Evolutionary conservation across 2,329 filamentous ascomycete genomes (phyloP).

Genomic region (Laburnicola sp.): DNA sequence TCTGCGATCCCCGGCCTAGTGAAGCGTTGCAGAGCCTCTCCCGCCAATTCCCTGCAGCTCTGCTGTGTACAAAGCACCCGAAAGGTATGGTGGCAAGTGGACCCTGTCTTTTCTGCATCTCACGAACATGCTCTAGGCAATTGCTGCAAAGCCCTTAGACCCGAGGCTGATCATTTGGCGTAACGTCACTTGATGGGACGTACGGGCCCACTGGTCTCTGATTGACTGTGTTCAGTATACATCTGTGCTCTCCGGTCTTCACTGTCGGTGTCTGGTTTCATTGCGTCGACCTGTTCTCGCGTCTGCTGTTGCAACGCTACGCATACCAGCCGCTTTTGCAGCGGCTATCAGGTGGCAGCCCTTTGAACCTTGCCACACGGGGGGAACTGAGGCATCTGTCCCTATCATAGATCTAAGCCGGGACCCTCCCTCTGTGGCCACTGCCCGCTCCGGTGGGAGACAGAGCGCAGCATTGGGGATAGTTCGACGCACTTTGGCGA

Average conservation of each 20-base stretch:
- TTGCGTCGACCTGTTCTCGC: slow-evolving; percentile 24
- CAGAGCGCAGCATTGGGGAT: slow-evolving; percentile 25
- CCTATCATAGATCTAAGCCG: slow-evolving; percentile 6
- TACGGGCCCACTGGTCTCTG: slow-evolving; percentile 17
- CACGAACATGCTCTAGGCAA: slow-evolving; percentile 25
- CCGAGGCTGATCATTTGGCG: slow-evolving; percentile 32
- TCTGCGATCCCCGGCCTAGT: slow-evolving; percentile 7
- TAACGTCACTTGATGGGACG: slow-evolving; percentile 31
- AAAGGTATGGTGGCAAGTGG: slow-evolving; percentile 33
- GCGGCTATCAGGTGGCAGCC: slow-evolving; percentile 22
- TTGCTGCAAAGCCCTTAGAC: slow-evolving; percentile 23
- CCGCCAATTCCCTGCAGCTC: slow-evolving; percentile 23
- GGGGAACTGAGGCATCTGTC: slow-evolving; percentile 16
- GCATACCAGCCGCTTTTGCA: slow-evolving; percentile 22
- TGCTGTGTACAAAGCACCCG: slow-evolving; percentile 18
- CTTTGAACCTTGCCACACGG: slow-evolving; percentile 10
- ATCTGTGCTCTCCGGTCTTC: slow-evolving; percentile 17
- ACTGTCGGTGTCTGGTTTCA: slow-evolving; percentile 6
- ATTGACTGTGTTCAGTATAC: slow-evolving; percentile 15
- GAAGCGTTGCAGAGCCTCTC: slow-evolving; percentile 17
- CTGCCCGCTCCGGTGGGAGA: slow-evolving; percentile 24
- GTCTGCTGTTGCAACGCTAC: slow-evolving; percentile 21
- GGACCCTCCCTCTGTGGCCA: slow-evolving; percentile 8
- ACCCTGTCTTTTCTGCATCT: slow-evolving; percentile 27
- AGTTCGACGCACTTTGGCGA: slow-evolving; percentile 30